phyloP scores from a whole-genome alignment of 495 filamentous ascomycete genomes.

The Acidomyces sp. region DNA sequence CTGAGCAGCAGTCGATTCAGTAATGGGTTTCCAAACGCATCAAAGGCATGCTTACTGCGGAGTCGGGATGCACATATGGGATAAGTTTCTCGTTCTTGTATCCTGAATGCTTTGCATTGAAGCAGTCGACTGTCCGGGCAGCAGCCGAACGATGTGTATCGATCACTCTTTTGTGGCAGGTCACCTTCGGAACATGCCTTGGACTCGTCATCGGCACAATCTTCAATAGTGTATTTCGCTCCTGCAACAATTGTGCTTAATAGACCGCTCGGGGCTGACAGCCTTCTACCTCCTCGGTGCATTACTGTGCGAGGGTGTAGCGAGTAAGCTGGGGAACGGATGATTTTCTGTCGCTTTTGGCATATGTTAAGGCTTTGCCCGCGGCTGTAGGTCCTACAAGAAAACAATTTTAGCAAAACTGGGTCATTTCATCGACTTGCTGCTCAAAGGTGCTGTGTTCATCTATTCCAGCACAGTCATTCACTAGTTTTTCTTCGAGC shows the following conservation, averaged over 20 bases:
- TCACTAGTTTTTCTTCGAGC: constrained; percentile 32
- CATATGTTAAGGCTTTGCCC: constrained; percentile 38
- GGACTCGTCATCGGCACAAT: constrained; percentile 31
- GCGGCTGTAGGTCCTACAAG: constrained; percentile 35
- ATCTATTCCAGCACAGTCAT: constrained; percentile 39
- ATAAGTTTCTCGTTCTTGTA: constrained; percentile 39
- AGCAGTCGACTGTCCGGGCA: constrained; percentile 18
- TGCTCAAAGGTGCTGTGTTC: constrained; percentile 38
- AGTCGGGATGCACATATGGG: constrained; percentile 41
- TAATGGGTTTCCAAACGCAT: constrained; percentile 33
- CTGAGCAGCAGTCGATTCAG: constrained; percentile 35
- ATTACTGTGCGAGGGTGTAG: constrained; percentile 34
- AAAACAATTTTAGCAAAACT: constrained; percentile 33
- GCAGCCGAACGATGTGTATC: constrained; percentile 36
- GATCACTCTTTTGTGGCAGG: constrained; percentile 39
- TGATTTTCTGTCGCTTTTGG: constrained; percentile 41
- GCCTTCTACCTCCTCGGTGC: constrained; percentile 41
- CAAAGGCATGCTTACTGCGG: constrained; percentile 35
- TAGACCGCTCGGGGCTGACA: constrained; percentile 32
- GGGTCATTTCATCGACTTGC: constrained; percentile 33
- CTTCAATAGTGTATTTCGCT: constrained; percentile 32
- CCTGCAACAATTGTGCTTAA: constrained; percentile 27
- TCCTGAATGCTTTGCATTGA: constrained; percentile 30
- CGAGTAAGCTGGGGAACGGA: constrained; percentile 34
- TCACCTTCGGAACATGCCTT: constrained; percentile 29